Evolutionary conservation across 2,329 filamentous ascomycete species (phyloP).

Genomic region (Zasmidium cellare): DNA sequence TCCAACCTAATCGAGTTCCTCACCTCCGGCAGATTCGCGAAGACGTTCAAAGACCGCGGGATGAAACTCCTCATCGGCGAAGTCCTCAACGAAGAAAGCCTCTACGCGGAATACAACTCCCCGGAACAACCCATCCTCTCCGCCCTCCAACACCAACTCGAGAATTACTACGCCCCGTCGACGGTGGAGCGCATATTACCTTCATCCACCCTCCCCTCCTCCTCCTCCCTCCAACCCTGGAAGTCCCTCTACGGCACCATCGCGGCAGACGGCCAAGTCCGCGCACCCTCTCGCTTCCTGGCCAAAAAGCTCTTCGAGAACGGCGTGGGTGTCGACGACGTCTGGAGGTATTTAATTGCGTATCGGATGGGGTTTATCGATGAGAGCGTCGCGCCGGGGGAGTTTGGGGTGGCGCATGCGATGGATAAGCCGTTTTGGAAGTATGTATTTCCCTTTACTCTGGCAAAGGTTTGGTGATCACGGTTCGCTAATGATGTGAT

Average conservation of each 20-base stretch:
- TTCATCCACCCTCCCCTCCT: neutral
- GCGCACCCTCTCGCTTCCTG: constrained; percentile 3
- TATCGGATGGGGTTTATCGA: constrained; percentile 6
- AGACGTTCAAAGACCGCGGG: neutral
- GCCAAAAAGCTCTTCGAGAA: constrained; percentile 1
- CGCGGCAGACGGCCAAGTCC: constrained; percentile 7
- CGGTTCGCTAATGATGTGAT: neutral
- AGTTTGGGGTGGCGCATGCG: constrained; percentile 10
- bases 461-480: neutral
- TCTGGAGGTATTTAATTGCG: constrained; percentile 7
- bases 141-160: constrained; percentile 1
- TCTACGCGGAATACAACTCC: constrained; percentile 7
- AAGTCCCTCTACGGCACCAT: constrained; percentile 4
- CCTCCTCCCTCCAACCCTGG: neutral
- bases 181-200: constrained; percentile 4
- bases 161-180: constrained; percentile 8
- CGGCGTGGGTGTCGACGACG: neutral
- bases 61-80: constrained; percentile 7
- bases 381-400: constrained; percentile 4
- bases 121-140: neutral
- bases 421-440: constrained; percentile 11
- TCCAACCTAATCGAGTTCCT: constrained; percentile 7
- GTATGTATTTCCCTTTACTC: neutral
- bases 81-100: constrained; percentile 9
- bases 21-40: constrained; percentile 1